Evolutionary conservation across 2,329 filamentous ascomycete genomes (phyloP), one percentile per base, ranked within the genome.

Genomic region (Alternaria atra): DNA sequence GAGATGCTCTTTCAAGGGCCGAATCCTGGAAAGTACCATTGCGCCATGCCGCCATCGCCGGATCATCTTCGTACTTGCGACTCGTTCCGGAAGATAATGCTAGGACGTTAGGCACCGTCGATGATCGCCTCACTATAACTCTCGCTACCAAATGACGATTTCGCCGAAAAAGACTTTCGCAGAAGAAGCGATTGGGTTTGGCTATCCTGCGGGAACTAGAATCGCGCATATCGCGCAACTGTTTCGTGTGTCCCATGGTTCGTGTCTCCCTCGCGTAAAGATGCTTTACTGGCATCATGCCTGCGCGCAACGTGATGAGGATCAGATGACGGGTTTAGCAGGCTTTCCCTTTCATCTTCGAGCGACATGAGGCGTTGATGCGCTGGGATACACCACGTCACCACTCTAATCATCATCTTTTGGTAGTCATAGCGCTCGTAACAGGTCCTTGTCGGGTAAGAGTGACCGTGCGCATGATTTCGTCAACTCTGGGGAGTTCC

Each of bases 271-370:
- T 66, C 60, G 63, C 58, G 53, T 66, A 62, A 27, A 47, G 40
- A 34, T 35, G 5, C 7, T 37, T 40, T 58, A 27, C 65, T 40
- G 43, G 63, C 63, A 67, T 67, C 34, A 67, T 67, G 61, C 68
- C 48, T 55, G 61, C 40, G 51, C 20, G 51, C 37, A 27, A 44
- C 17, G 25, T 54, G 50, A 58, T 43, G 39, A 48, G 58, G 65
- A 55, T 55, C 52, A 58, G 46, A 60, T 59, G 60, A 55, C 53
- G 56, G 56, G 39, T 29, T 44, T 27, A 25, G 6, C 53, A 55
- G 43, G 42, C 58, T 23, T 46, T 57, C 40, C 43, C 56, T 44
- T 37, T 60, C 52, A 52, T 60, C 52, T 57, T 40, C 23, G 15
- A 37, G 27, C 32, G 6, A 42, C 29, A 32, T 27, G 46, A 56